Evolutionary conservation across 2,329 filamentous ascomycete species (phyloP).

Genomic region (Teratosphaeriaceae sp.): DNA sequence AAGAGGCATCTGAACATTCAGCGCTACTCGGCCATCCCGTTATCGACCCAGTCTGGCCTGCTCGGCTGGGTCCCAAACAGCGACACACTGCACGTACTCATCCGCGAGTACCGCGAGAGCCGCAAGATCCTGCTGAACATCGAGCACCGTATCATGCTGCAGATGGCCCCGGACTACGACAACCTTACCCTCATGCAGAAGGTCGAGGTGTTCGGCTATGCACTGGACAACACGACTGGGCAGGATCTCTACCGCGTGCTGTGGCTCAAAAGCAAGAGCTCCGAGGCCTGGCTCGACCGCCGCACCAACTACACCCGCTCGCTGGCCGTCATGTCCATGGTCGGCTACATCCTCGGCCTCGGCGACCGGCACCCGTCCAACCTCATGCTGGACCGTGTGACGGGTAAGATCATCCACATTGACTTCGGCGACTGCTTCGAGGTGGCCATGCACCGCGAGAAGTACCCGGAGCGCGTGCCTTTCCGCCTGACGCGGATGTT

Average conservation of each 20-base stretch:
- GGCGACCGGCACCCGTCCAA: slow-evolving; percentile 97
- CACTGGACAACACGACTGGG: slow-evolving; percentile 96
- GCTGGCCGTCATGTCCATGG: slow-evolving; percentile 99
- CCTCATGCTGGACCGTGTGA: slow-evolving; percentile 91
- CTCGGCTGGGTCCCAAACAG: slow-evolving; percentile 97
- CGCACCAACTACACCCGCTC: slow-evolving; percentile 99
- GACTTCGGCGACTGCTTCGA: slow-evolving; percentile 99
- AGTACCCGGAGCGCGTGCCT: slow-evolving; percentile 94
- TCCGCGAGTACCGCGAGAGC: slow-evolving; percentile 94
- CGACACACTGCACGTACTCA: slow-evolving; percentile 92
- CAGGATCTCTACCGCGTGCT: slow-evolving; percentile 97
- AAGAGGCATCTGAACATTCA: slow-evolving; percentile 97
- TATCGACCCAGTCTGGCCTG: slow-evolving; percentile 93
- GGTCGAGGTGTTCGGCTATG: slow-evolving; percentile 98
- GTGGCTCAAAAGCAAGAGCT: slow-evolving; percentile 98
- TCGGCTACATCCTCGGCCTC: slow-evolving; percentile 96
- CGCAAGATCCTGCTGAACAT: slow-evolving; percentile 98
- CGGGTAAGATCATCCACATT: slow-evolving; percentile 96
- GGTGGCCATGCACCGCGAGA: slow-evolving; percentile 98
- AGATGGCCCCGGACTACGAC: slow-evolving; percentile 99
- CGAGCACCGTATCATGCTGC: slow-evolving; percentile 98
- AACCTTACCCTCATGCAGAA: slow-evolving; percentile 99
- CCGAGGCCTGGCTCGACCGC: slow-evolving; percentile 93
- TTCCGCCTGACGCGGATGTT: slow-evolving; percentile 98
- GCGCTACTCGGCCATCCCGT: slow-evolving; percentile 89